phyloP scores from a whole-genome alignment of 305 asterid genomes.

The Striga hermonthica region DNA sequence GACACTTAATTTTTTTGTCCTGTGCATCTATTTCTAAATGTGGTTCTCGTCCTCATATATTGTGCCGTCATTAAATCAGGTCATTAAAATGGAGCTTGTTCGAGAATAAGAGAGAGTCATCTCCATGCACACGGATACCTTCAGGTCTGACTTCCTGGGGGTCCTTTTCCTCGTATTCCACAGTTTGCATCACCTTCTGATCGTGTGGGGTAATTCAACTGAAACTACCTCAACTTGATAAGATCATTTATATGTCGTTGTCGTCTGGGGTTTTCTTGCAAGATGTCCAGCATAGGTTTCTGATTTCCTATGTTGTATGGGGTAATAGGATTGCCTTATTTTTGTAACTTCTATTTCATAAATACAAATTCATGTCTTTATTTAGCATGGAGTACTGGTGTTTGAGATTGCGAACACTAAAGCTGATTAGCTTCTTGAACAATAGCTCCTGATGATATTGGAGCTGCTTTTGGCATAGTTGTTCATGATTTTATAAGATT shows the following conservation, averaged over 20 bases:
- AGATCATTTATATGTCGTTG: conserved; percentile 18
- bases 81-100: conserved; percentile 81
- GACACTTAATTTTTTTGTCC: conserved; percentile 21
- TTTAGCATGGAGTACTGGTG: not conserved
- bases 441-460: too few species aligned
- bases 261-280: conserved; percentile 14
- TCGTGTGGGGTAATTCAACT: conserved; percentile 6
- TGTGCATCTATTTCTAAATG: conserved; percentile 29
- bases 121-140: conserved; percentile 83
- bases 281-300: not conserved
- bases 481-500: too few species aligned
- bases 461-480: too few species aligned
- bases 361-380: conserved; percentile 2
- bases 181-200: not conserved
- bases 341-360: conserved; percentile 6
- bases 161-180: conserved; percentile 14
- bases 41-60: conserved; percentile 33
- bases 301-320: conserved; percentile 3
- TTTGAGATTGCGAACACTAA: not conserved
- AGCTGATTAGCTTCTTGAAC: not conserved
- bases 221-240: too few species aligned
- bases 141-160: conserved; percentile 55
- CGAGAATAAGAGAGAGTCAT: conserved; percentile 93
- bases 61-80: conserved; percentile 41
- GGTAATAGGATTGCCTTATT: not conserved